A percentile compares a stretch with the other conserved stretches of the same genome.
Evolutionary conservation across 495 filamentous ascomycete species (phyloP).

Genomic region (Jackrogersella multiformis): DNA sequence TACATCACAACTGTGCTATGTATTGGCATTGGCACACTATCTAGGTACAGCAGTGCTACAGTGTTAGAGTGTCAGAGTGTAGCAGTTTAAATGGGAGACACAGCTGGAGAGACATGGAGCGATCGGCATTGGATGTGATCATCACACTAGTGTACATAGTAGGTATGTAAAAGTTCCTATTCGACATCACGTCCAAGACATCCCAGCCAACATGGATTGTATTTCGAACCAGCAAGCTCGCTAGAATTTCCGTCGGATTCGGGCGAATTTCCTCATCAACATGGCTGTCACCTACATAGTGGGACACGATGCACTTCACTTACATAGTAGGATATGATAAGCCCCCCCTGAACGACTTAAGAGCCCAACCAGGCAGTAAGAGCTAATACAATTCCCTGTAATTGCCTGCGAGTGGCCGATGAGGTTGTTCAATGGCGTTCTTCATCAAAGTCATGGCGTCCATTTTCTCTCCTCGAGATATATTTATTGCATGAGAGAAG

Average conservation of each 20-base stretch:
- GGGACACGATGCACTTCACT: conserved; percentile 36
- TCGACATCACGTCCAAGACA: conserved; percentile 23
- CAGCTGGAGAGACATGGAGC: conserved; percentile 14
- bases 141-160: no score
- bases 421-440: conserved; percentile 21
- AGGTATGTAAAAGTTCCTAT: no score
- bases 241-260: conserved; percentile 17
- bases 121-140: conserved; percentile 21
- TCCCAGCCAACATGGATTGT: conserved; percentile 8
- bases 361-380: conserved; percentile 10
- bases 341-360: conserved; percentile 6
- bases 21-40: no score
- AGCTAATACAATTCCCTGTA: conserved; percentile 36
- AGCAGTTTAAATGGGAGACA: conserved; percentile 16
- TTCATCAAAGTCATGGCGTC: conserved; percentile 14
- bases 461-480: not conserved
- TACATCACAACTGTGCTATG: no score
- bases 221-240: conserved; percentile 16
- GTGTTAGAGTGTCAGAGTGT: conserved; percentile 12
- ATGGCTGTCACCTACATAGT: conserved; percentile 15
- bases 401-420: conserved; percentile 21
- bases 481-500: conserved; percentile 26
- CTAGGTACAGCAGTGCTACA: not conserved
- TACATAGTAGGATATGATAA: conserved; percentile 15
- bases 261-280: conserved; percentile 31